A percentile compares a stretch with the other conserved stretches of the same genome.
phyloP scores from a whole-genome alignment of 257 asterid species.

The Capsicum pubescens region DNA sequence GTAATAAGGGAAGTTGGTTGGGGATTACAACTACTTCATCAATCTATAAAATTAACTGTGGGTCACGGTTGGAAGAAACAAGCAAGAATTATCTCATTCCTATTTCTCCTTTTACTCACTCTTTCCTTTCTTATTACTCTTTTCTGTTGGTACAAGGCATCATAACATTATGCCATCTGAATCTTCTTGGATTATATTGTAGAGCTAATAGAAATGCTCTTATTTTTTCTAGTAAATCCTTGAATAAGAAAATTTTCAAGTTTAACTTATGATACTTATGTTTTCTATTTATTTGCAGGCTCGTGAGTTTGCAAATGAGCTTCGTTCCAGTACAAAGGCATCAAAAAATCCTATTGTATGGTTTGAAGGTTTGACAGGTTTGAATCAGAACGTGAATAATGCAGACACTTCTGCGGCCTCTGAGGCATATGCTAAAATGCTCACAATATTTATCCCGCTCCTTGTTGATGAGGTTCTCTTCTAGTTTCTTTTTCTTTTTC shows the following conservation, averaged over 20 bases:
- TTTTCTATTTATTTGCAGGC: conserved; percentile 59
- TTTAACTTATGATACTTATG: conserved; percentile 28
- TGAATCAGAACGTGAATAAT: conserved; percentile 66
- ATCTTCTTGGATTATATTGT: conserved; percentile 1
- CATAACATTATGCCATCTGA: not conserved
- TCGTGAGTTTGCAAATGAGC: conserved; percentile 98
- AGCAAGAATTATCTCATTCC: not conserved
- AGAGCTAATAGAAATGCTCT: not conserved
- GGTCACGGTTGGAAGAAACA: not conserved
- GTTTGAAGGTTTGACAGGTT: conserved; percentile 82
- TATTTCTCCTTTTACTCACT: not conserved
- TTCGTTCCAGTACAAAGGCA: conserved; percentile 84
- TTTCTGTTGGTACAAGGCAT: conserved; percentile 1
- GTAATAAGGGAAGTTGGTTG: conserved; percentile 6
- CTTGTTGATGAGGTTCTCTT: conserved; percentile 90
- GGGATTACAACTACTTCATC: conserved; percentile 2
- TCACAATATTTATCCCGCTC: conserved; percentile 84
- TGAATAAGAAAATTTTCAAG: not conserved
- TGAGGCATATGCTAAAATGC: conserved; percentile 89
- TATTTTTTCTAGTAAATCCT: not conserved
- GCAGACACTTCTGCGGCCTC: conserved; percentile 82
- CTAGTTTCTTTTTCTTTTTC: conserved; percentile 31
- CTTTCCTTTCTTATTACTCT: not conserved
- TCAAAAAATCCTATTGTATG: conserved; percentile 75
- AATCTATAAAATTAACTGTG: not conserved